phyloP scores from a whole-genome alignment of 148 eudicot species.

The Heliamphora exappendiculata region DNA sequence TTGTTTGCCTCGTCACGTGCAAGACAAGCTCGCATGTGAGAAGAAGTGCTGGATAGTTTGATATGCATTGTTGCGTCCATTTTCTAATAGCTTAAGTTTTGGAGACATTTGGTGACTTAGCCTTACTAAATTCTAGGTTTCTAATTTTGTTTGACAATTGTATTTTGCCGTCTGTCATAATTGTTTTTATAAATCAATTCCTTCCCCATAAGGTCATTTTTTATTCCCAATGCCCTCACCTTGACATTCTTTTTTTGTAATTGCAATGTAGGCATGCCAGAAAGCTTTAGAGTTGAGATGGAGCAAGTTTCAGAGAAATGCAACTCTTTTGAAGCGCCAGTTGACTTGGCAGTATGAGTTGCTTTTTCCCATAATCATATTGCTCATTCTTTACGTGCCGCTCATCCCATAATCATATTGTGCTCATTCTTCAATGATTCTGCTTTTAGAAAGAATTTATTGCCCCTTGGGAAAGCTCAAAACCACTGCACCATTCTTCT shows the following conservation, averaged over 20 bases:
- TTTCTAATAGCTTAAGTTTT: no score
- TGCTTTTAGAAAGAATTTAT: not conserved
- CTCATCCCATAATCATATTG: not conserved
- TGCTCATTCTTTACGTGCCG: no score
- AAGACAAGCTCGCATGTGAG: no score
- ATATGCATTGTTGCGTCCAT: no score
- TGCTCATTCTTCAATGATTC: constrained; percentile 4
- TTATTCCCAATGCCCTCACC: not conserved
- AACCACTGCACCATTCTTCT: not conserved
- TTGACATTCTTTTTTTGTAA: not conserved
- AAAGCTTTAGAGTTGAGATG: constrained; percentile 54
- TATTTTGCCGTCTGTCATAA: not conserved
- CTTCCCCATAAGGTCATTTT: not conserved
- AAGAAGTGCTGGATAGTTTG: not conserved
- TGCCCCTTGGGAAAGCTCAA: not conserved
- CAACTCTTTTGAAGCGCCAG: constrained; percentile 60
- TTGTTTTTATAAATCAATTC: not conserved
- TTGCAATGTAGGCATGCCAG: constrained; percentile 45
- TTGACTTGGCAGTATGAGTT: constrained; percentile 81
- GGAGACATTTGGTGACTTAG: no score
- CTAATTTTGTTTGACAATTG: no score
- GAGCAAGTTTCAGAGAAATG: constrained; percentile 61
- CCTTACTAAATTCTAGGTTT: no score
- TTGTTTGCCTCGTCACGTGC: no score
- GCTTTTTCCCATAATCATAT: no score